phyloP scores from a whole-genome alignment of 106 monocot species.

The Dendrobium huoshanense region DNA sequence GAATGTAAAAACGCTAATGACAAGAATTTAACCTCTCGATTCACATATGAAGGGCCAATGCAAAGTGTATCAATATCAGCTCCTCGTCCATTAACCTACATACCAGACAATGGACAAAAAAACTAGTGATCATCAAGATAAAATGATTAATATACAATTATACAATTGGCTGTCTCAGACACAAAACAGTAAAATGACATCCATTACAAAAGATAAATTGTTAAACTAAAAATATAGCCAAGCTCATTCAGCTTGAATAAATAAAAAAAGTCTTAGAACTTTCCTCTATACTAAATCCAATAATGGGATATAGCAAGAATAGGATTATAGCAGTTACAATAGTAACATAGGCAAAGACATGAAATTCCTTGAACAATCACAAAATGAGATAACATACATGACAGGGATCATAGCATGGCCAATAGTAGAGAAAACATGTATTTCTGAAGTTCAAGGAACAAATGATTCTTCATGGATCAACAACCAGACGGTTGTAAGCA shows the following conservation, averaged over 20 bases:
- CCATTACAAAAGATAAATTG: neutral
- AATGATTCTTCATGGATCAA: neutral
- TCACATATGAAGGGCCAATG: slow-evolving; percentile 96
- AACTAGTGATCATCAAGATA: neutral
- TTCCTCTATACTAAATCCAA: too few relatives aligned
- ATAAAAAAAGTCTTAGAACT: too few relatives aligned
- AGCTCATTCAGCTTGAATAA: neutral
- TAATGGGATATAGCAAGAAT: neutral
- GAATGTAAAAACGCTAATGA: neutral
- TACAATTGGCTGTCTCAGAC: neutral
- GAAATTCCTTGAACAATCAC: neutral
- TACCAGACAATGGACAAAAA: neutral
- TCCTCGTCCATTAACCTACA: slow-evolving; percentile 88
- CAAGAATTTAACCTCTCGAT: slow-evolving; percentile 62
- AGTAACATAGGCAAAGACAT: neutral
- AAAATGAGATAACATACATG: neutral
- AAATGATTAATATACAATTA: neutral
- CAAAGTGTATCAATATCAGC: slow-evolving; percentile 96
- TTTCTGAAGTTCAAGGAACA: neutral
- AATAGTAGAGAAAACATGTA: neutral
- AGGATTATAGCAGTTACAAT: neutral
- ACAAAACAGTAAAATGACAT: neutral
- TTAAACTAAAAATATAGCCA: neutral
- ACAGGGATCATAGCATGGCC: neutral
- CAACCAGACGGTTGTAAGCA: neutral